Percentiles rank a stretch among this genome's conserved stretches.
Conservation (phyloP, 208 protist genomes). For the Trypanosoma rangeli region DNA sequence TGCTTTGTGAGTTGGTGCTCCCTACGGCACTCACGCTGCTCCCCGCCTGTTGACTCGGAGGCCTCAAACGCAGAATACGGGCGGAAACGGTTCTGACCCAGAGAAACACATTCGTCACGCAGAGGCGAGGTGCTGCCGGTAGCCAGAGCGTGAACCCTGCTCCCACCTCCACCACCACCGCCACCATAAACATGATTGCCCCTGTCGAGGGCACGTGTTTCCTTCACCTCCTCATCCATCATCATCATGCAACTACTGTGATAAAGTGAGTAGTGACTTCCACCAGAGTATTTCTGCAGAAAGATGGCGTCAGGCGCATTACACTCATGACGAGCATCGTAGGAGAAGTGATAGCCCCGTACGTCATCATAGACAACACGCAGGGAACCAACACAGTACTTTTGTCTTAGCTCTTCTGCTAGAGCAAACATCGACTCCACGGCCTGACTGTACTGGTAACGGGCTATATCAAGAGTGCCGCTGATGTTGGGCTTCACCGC, state of each 20-base stretch:
- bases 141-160: background rate
- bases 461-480: constrained; percentile 64
- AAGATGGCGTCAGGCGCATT: constrained; percentile 56
- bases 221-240: constrained; percentile 4
- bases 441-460: constrained; percentile 52
- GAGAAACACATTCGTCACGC: constrained; percentile 3
- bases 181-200: background rate
- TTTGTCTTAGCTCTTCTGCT: constrained; percentile 35
- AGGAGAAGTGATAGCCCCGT: constrained; percentile 68
- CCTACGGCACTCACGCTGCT: background rate
- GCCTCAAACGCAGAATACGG: background rate
- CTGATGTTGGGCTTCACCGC: constrained; percentile 46
- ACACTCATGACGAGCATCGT: constrained; percentile 51
- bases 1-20: constrained; percentile 17
- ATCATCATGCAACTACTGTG: constrained; percentile 20
- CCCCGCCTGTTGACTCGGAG: background rate
- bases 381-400: constrained; percentile 50
- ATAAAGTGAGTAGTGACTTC: constrained; percentile 61
- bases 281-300: constrained; percentile 68
- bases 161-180: background rate
- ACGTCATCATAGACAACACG: constrained; percentile 53
- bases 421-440: constrained; percentile 59
- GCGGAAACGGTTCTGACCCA: background rate
- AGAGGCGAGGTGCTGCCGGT: background rate
- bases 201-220: background rate